Evolutionary conservation across 2,329 filamentous ascomycete species (phyloP).

Genomic region (Talaromyces sp.): DNA sequence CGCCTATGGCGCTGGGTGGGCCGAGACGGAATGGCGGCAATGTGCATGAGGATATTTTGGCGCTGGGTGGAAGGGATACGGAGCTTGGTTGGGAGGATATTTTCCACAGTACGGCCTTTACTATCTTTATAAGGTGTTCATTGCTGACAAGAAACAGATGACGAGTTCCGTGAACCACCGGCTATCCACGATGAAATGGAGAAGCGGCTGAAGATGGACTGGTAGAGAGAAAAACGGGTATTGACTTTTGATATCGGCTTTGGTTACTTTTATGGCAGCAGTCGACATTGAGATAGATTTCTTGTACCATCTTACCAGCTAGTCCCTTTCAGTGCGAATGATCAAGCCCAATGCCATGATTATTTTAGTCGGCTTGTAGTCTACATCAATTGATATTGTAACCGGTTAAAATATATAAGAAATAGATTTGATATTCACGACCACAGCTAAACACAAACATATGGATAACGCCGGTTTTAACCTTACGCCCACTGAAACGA

Average conservation of each 20-base stretch:
- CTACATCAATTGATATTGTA: background rate
- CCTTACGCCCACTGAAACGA: background rate
- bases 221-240: constrained; percentile 14
- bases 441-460: background rate
- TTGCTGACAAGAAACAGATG: constrained; percentile 38
- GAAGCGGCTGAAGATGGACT: constrained; percentile 75
- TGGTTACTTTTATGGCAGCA: background rate
- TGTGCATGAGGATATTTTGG: constrained; percentile 84
- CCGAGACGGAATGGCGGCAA: constrained; percentile 44
- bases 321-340: background rate
- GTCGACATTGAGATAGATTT: background rate
- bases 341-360: background rate
- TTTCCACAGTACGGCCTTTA: constrained; percentile 57
- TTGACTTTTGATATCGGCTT: background rate
- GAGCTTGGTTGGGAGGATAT: constrained; percentile 91
- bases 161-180: constrained; percentile 64
- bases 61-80: constrained; percentile 62
- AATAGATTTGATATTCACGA: background rate
- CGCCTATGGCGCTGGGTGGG: constrained; percentile 64
- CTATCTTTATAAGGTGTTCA: constrained; percentile 4
- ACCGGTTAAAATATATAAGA: background rate
- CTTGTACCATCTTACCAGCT: background rate
- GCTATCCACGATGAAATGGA: constrained; percentile 92
- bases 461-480: background rate
- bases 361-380: background rate